Conservation (phyloP, 192 early-diverging fungal species). For the Podila verticillata region DNA sequence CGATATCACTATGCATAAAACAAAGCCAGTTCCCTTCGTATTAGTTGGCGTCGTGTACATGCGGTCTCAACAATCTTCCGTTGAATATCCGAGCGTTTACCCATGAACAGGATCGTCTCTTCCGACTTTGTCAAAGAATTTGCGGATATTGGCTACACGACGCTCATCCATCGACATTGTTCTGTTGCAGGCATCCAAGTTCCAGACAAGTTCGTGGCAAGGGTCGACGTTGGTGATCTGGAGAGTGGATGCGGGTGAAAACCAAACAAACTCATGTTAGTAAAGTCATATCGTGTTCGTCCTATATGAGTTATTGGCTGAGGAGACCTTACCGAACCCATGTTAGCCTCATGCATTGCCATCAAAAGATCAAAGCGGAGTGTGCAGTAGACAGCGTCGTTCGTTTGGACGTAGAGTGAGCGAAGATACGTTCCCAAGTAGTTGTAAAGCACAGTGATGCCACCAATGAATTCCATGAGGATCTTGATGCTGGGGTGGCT, state of each 20-base stretch:
- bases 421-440: constrained; percentile 41
- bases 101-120: constrained; percentile 61
- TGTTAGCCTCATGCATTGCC: constrained; percentile 63
- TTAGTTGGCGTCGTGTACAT: too few species aligned
- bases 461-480: constrained; percentile 42
- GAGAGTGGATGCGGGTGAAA: background rate
- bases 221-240: constrained; percentile 62
- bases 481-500: constrained; percentile 49
- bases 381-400: constrained; percentile 53
- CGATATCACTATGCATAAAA: constrained; percentile 56
- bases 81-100: constrained; percentile 28
- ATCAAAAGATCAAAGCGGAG: constrained; percentile 66
- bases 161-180: constrained; percentile 64
- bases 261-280: too few species aligned
- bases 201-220: constrained; percentile 65
- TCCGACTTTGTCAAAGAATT: constrained; percentile 62
- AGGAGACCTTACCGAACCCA: constrained; percentile 49
- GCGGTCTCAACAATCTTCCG: too few species aligned
- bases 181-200: constrained; percentile 63
- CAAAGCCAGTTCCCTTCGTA: background rate
- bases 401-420: constrained; percentile 41
- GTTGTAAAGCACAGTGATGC: constrained; percentile 44
- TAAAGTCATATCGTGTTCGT: background rate
- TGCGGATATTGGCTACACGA: constrained; percentile 62
- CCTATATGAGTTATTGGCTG: background rate